A percentile compares a stretch with the other conserved stretches of the same genome.
phyloP scores from a whole-genome alignment of 192 early-diverging fungal genomes.

The Entophlyctis luteolus region DNA sequence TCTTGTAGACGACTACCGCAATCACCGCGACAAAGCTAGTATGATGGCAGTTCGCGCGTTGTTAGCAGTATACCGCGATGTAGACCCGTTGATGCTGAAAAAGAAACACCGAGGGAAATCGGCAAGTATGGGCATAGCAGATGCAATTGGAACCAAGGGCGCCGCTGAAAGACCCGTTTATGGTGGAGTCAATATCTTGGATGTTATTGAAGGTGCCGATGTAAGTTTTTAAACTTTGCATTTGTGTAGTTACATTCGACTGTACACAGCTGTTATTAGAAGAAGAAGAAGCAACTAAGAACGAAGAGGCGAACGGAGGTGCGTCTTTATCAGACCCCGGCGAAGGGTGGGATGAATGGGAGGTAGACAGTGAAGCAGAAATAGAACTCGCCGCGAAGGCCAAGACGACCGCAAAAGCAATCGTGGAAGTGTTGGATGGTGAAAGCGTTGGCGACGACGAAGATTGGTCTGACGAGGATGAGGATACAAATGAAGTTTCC shows the following conservation, averaged over 20 bases:
- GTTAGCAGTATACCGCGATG: slow-evolving; percentile 86
- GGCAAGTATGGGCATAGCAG: slow-evolving; percentile 70
- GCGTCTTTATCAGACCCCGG: slow-evolving; percentile 32
- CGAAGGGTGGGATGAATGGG: slow-evolving; percentile 37
- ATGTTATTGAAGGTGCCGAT: slow-evolving; percentile 80
- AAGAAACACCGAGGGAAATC: slow-evolving; percentile 88
- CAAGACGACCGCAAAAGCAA: slow-evolving; percentile 8
- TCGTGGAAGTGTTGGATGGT: slow-evolving; percentile 9
- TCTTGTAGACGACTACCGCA: slow-evolving; percentile 84
- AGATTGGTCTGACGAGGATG: slow-evolving; percentile 20
- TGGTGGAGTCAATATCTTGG: slow-evolving; percentile 65
- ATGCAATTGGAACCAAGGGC: too few relatives aligned
- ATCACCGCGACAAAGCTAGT: slow-evolving; percentile 85
- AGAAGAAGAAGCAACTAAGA: too few relatives aligned
- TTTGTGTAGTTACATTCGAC: neutral
- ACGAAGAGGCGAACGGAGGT: slow-evolving; percentile 16
- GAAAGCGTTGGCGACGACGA: slow-evolving; percentile 30
- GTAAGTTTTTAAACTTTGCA: slow-evolving; percentile 21
- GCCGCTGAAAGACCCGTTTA: too few relatives aligned
- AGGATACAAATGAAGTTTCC: slow-evolving; percentile 1
- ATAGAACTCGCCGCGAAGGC: slow-evolving; percentile 38
- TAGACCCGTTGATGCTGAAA: slow-evolving; percentile 90
- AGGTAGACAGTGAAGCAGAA: slow-evolving; percentile 44
- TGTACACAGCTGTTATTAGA: slow-evolving; percentile 38
- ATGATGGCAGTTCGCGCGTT: slow-evolving; percentile 89